A percentile compares a stretch with the other conserved stretches of the same genome.
Evolutionary conservation across 2,329 filamentous ascomycete genomes (phyloP).

Genomic region (Colletotrichum coccodes): DNA sequence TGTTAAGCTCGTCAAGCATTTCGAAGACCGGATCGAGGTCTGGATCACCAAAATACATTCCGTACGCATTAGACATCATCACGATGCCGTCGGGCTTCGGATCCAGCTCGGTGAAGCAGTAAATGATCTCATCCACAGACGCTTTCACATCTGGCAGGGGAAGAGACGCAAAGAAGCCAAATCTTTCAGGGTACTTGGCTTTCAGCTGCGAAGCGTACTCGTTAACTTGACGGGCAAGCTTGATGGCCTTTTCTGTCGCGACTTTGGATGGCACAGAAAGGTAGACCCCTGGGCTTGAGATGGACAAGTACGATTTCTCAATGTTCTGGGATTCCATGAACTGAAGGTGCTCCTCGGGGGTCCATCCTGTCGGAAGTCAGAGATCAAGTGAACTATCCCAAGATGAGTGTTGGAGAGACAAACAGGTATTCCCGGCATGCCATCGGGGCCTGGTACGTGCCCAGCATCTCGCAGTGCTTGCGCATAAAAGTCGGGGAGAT

Average conservation of each 20-base stretch:
- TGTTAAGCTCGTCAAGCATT: constrained; percentile 55
- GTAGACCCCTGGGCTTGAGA: constrained; percentile 40
- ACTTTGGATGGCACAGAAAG: constrained; percentile 35
- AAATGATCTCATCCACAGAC: constrained; percentile 57
- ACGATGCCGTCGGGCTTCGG: constrained; percentile 58
- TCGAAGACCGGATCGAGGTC: constrained; percentile 57
- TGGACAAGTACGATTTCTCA: constrained; percentile 36
- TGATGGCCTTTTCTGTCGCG: constrained; percentile 44
- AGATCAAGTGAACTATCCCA: neutral
- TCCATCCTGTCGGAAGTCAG: neutral
- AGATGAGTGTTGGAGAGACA: neutral
- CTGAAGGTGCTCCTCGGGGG: constrained; percentile 27
- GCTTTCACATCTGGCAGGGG: constrained; percentile 61
- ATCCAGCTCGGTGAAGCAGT: constrained; percentile 50
- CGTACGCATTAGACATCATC: constrained; percentile 62
- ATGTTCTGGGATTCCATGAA: constrained; percentile 37
- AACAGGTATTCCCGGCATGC: constrained; percentile 39
- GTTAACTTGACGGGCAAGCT: constrained; percentile 36
- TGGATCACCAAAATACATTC: constrained; percentile 60
- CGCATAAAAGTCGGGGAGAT: constrained; percentile 38
- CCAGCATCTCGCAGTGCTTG: constrained; percentile 36
- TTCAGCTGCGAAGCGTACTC: constrained; percentile 36
- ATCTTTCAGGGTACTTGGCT: constrained; percentile 31
- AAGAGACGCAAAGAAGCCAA: constrained; percentile 64
- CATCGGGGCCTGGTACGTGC: constrained; percentile 37